Evolutionary conservation across 2,329 filamentous ascomycete genomes (phyloP).

Genomic region (Harringtonia lauricola): DNA sequence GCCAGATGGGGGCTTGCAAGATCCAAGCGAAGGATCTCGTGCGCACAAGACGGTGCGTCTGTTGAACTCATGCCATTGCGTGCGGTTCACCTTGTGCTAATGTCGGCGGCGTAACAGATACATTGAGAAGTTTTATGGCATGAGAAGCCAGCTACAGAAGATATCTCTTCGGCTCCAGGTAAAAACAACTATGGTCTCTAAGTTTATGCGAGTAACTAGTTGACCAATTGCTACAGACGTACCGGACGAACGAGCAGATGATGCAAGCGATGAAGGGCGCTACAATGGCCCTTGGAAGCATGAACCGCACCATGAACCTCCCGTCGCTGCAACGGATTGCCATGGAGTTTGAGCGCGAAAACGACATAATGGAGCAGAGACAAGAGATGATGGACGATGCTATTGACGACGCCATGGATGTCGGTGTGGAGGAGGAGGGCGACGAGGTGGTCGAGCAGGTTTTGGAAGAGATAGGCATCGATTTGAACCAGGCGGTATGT

Average conservation of each 20-base stretch:
- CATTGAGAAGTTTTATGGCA: conserved; percentile 96
- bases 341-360: conserved; percentile 98
- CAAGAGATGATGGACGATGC: conserved; percentile 99
- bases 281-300: conserved; percentile 82
- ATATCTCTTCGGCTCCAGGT: conserved; percentile 93
- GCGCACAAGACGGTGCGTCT: conserved; percentile 61
- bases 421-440: conserved; percentile 84
- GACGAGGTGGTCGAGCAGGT: conserved; percentile 97
- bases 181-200: conserved; percentile 10
- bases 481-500: conserved; percentile 79
- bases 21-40: conserved; percentile 98
- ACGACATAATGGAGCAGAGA: conserved; percentile 97
- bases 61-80: conserved; percentile 4
- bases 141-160: conserved; percentile 94
- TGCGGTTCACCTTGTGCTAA: background rate
- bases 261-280: conserved; percentile 99
- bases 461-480: conserved; percentile 90
- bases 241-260: conserved; percentile 98
- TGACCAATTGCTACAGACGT: conserved; percentile 50
- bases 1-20: conserved; percentile 96
- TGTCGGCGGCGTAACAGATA: conserved; percentile 43
- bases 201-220: background rate
- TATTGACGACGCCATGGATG: conserved; percentile 90
- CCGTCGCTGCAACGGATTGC: conserved; percentile 91
- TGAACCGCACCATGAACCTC: conserved; percentile 97